Evolutionary conservation across 179 eudicot species (phyloP), one percentile per base, ranked within the genome.

Genomic region (Camellia oleifera): DNA sequence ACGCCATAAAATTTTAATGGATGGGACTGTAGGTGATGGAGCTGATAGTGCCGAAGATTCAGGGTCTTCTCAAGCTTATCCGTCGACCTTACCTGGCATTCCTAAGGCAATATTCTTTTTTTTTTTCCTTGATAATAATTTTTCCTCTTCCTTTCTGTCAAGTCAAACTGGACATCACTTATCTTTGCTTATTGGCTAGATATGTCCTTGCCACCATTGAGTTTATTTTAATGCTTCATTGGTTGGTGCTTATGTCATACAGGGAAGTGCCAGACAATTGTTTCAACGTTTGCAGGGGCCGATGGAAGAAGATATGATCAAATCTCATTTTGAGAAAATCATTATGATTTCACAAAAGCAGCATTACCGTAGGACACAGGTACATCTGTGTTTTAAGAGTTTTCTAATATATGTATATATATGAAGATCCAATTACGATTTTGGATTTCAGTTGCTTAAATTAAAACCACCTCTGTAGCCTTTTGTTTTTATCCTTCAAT

Each of bases 1-100:
- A 81, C 97, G 91, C 63, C 98, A 97, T 82, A 88, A 87, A 66
- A 63, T 57, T 80, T 83, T 94, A 76, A 88, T 94, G 92, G 94
- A 92, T 79, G 87, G 84, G 79, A 88, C 88, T 80, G 78, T 89
- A 79, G 95, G 94, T 81, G 95, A 94, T 88, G 98, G 97, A 57
- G 98, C 97, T 58, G 99, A 94, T 82, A 91, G 99, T 86, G 97
- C 95, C 79, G 98, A 97, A 58, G 97, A 97, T 89, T 97, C 98
- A 45, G 98, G 99, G 80, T 91, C 98, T 83, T 97, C 97, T 81
- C 97, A 93, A 80, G 92, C 97, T 81, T 97, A 94, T 83, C 95
- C 95, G 23, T 92, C 97, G 76, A 97, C 98, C 67, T 87, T 94
- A 81, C 98, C 99, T 60, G 99, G 99, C 85, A 97, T 97, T 83